Evolutionary conservation across 805 yeast genomes (phyloP), one percentile per base, ranked within the genome.

Genomic region (Babjeviella inositovora): DNA sequence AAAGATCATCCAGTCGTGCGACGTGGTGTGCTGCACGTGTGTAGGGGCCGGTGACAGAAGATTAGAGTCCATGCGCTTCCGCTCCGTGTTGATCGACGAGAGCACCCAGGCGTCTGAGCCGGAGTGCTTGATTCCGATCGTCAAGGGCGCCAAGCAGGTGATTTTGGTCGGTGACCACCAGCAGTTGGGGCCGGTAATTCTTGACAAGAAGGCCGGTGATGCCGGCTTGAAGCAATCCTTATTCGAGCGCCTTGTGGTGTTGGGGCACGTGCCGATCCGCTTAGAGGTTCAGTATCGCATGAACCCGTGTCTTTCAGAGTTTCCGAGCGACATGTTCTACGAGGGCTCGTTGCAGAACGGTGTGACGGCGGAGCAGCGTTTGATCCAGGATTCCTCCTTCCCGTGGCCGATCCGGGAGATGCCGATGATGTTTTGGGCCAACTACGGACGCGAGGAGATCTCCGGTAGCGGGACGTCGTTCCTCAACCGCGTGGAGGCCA

Each of bases 381-480:
- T 62, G 8, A 42, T 72, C 11, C 31, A 48, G 2, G 51, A 63
- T 15, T 55, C 70, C 5, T 53, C 62, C 5, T 82, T 84, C 52
- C 93, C 93, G n/a, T 85, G 95, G 96, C 94, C 94, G 2, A 72
- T 77, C 14, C 56, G 58, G 13, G 73, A 69, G 23, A 61, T 58
- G 5, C 96, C 95, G n/a, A 81, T 82, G 93, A 77, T 85, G 90
- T 80, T 85, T 38, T 84, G 95, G 95, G 74, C 80, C 1, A 73
- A 73, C 33, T 70, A 70, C 40, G 94, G 95, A 18, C 70, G 75
- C 33, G 96, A 85, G 52, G 96, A 85, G 46, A 66, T 85, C 24
- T 70, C 90, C 13, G 66, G 72, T 0, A 62, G 70, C 32, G 96
- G 95, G 28, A 71, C 75, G 5, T 76, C 93, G 6, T 84, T 57